Percentiles rank a stretch among this genome's conserved stretches.
Evolutionary conservation across 345 rosid species (phyloP).

Genomic region (Sisymbrium irio): DNA sequence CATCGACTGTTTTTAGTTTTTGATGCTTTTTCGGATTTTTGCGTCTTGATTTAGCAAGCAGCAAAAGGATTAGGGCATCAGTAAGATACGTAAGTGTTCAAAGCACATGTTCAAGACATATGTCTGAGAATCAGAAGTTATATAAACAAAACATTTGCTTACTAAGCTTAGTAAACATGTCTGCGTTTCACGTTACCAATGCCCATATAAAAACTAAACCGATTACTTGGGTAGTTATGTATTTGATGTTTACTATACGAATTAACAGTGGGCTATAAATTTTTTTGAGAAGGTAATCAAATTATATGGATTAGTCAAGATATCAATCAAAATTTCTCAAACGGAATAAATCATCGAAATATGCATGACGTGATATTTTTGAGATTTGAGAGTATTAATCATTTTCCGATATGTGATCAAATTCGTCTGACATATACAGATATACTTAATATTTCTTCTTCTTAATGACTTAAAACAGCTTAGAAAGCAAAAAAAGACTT

Average conservation of each 20-base stretch:
- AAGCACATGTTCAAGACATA: not conserved
- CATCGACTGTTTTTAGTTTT: too few relatives aligned
- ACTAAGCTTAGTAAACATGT: not conserved
- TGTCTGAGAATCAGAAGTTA: not conserved
- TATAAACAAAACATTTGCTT: not conserved
- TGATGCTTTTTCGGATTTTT: not conserved
- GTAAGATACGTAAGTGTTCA: not conserved
- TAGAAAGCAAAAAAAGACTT: not conserved
- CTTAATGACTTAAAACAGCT: not conserved
- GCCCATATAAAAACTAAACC: not conserved
- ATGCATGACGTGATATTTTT: not conserved
- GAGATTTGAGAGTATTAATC: not conserved
- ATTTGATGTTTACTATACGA: not conserved
- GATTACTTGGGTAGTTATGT: not conserved
- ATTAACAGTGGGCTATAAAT: not conserved
- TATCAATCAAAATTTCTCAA: not conserved
- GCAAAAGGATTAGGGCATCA: not conserved
- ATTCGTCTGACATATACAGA: not conserved
- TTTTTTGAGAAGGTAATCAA: too few relatives aligned
- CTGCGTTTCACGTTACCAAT: not conserved
- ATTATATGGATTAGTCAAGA: not conserved
- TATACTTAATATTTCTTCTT: constrained; percentile 1
- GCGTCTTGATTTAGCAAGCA: not conserved
- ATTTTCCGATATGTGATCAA: not conserved
- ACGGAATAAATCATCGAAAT: not conserved